These are phyloP conservation scores for Eucalyptus grandis DNA, from an alignment of 345 rosid species.

Conservation along the genomic window DNA sequence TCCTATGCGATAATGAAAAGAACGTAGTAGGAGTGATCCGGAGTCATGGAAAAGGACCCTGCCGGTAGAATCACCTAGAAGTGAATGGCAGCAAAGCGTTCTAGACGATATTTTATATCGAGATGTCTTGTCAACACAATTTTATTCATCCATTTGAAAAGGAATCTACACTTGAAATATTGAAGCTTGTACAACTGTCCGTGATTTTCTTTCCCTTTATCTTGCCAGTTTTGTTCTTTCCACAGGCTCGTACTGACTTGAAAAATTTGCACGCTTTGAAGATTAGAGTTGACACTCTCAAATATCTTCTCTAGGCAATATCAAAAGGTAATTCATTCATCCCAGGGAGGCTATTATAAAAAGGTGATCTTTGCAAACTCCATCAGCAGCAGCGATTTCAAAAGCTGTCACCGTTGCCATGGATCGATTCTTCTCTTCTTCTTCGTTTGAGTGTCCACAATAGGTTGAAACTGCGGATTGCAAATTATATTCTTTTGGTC, in stretches of 20 bases:
- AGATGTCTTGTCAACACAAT: rapidly evolving
- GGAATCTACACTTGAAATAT: neutral
- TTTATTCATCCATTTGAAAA: rapidly evolving
- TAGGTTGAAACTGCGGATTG: neutral
- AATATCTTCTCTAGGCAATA: neutral
- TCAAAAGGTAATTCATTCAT: neutral
- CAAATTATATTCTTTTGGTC: neutral
- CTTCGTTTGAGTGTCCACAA: neutral
- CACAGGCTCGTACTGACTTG: neutral
- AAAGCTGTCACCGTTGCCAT: neutral
- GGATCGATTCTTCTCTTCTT: neutral
- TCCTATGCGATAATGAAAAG: too few relatives aligned
- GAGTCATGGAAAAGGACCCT: neutral
- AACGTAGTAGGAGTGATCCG: neutral
- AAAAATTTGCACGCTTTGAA: neutral
- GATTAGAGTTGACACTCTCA: neutral
- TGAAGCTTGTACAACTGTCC: neutral
- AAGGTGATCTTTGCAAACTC: neutral
- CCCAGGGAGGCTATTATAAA: neutral
- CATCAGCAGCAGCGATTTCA: neutral
- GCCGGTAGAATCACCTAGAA: neutral
- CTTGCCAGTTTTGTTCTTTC: neutral
- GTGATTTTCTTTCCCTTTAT: neutral
- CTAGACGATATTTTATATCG: neutral
- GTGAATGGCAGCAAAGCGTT: neutral